phyloP scores from a whole-genome alignment of 176 grass and related monocot genomes.

The Tillandsia fasciculata region DNA sequence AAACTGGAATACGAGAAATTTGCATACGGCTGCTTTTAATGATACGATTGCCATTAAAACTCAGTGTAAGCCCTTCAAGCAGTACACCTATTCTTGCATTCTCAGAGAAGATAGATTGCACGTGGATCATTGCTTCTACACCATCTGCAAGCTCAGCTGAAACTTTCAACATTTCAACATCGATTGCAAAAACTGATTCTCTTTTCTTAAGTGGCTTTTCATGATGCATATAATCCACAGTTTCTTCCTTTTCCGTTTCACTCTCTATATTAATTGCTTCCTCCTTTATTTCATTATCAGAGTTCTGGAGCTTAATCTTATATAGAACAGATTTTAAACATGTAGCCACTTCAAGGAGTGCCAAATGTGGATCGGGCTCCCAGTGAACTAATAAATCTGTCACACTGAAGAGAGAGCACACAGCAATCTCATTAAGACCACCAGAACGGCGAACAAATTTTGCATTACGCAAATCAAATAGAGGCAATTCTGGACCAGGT shows the following conservation, averaged over 20 bases:
- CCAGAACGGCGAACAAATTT: conserved; percentile 83
- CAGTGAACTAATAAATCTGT: conserved; percentile 58
- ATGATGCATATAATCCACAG: conserved; percentile 31
- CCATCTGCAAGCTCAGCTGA: conserved; percentile 86
- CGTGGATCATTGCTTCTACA: conserved; percentile 67
- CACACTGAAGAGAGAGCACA: conserved; percentile 78
- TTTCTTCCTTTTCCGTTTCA: conserved; percentile 31
- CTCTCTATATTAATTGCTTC: conserved; percentile 42
- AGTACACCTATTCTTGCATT: conserved; percentile 95
- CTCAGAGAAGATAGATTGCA: conserved; percentile 93
- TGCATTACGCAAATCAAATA: conserved; percentile 70
- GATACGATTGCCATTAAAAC: conserved; percentile 55
- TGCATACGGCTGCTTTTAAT: conserved; percentile 75
- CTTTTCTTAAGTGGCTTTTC: conserved; percentile 59
- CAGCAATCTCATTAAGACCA: conserved; percentile 51
- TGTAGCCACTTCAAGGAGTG: conserved; percentile 58
- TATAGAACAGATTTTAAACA: conserved; percentile 61
- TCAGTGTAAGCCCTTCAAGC: conserved; percentile 60
- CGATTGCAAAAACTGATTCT: conserved; percentile 82
- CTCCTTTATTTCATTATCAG: conserved; percentile 54
- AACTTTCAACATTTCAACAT: conserved; percentile 82
- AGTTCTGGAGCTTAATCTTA: conserved; percentile 47
- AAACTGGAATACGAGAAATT: conserved; percentile 77
- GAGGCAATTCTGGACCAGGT: conserved; percentile 34
- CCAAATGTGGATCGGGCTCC: conserved; percentile 86